Base-by-base conservation (phyloP, 192 early-diverging fungal genomes). In the Dissophora ornata region DNA sequence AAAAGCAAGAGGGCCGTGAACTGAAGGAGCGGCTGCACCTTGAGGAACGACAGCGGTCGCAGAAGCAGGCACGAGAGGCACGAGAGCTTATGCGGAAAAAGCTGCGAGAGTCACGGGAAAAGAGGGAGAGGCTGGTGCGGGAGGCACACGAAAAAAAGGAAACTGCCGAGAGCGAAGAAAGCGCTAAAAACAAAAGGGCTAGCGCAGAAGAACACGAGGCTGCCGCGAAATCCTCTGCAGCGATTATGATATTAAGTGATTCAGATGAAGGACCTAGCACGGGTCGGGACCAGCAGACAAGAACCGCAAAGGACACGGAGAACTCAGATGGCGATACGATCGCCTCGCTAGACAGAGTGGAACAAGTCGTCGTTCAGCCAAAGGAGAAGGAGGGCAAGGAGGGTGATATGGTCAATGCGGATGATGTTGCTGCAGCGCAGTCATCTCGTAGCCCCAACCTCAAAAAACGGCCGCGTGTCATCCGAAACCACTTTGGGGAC, bases 401-500 rank as follows among this genome's bases (percentile, higher is more conserved):
- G 36, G 13, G 36, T 38, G 36, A 38, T 38, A 38, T 38, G 0
- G 15, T n/a, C 16, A 25, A 15, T 28, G 19, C 29, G 4, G 55
- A 57, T 5, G 36, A 15, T 10, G 65, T 49, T 11, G 34, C 53
- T 5, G 41, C 21, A 10, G 18, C 28, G 6, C 25, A 19, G 15
- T 18, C 6, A n/a, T 7, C 29, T 6, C 58, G 12, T 4, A 15
- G 3, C 6, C 10, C 9, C 13, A 52, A 36, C 36, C 24, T 44
- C 36, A 57, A 58, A 33, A 58, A 57, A 28, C 67, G 67, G 25
- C 8, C 55, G 7, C 66, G 69, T 18, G 8, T 10, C 28, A 32
- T 48, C 18, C 42, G 70, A 36, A 58, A 64, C 19, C 36, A n/a
- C 2, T 58, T 62, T 52, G 61, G 53, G 11, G 60, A 64, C 16